Conservation (phyloP, 352 stramenopile species). For the Phytophthora foliorum region DNA sequence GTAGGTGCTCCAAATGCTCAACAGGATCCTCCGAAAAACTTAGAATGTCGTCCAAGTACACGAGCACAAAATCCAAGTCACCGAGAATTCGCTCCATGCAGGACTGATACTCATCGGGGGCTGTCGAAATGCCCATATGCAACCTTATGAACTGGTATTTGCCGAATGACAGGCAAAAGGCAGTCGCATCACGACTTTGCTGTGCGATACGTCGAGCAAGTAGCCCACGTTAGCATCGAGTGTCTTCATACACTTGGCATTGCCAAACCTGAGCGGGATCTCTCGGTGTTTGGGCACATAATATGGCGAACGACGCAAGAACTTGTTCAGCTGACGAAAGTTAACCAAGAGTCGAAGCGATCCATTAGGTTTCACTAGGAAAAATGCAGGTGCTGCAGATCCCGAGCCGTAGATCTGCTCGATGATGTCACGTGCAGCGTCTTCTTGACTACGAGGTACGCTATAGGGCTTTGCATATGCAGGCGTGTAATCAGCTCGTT, state of each 20-base stretch:
- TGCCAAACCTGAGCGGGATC: not conserved
- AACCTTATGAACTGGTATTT: not conserved
- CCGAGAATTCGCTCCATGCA: too few species aligned
- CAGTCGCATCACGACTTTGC: not conserved
- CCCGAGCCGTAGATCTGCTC: conserved; percentile 16
- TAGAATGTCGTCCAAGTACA: conserved; percentile 16
- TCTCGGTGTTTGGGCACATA: not conserved
- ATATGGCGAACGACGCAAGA: conserved; percentile 6
- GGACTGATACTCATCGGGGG: too few species aligned
- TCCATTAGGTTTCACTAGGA: not conserved
- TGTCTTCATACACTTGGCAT: not conserved
- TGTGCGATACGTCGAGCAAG: not conserved
- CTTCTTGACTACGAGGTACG: conserved; percentile 4
- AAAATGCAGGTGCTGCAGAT: conserved; percentile 8
- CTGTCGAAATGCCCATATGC: too few species aligned
- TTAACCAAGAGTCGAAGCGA: conserved; percentile 1
- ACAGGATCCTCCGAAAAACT: not conserved
- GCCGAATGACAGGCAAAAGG: not conserved
- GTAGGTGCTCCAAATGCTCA: not conserved
- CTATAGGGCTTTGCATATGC: not conserved
- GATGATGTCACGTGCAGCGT: not conserved
- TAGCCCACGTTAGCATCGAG: conserved; percentile 19
- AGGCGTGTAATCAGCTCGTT: not conserved
- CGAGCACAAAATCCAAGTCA: not conserved
- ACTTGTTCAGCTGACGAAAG: conserved; percentile 11